Percentiles rank a stretch among this genome's conserved stretches.
Evolutionary conservation across 345 rosid species (phyloP).

Genomic region (Odontarrhena argentea): DNA sequence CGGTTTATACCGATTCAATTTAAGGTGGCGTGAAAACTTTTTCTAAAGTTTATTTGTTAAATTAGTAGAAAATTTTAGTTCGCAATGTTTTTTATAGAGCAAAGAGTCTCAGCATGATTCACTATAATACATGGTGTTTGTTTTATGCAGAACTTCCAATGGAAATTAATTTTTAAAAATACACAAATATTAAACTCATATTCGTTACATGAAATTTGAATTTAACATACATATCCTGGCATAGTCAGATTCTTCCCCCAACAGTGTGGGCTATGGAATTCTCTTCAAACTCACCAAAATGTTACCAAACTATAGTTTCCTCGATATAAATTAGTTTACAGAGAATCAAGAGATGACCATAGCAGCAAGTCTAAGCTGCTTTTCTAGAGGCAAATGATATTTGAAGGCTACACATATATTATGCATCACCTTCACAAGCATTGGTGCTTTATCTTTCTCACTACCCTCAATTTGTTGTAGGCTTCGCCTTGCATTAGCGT

Average conservation of each 20-base stretch:
- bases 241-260: not conserved
- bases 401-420: constrained; percentile 54
- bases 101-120: too few species aligned
- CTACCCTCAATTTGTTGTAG: constrained; percentile 47
- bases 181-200: too few species aligned
- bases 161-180: too few species aligned
- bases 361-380: constrained; percentile 69
- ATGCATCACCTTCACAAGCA: constrained; percentile 58
- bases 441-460: constrained; percentile 48
- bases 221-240: too few species aligned
- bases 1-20: too few species aligned
- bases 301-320: not conserved
- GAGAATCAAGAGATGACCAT: constrained; percentile 43
- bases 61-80: too few species aligned
- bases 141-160: too few species aligned
- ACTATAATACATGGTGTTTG: too few species aligned
- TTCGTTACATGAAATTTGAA: too few species aligned
- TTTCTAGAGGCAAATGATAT: constrained; percentile 69
- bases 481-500: constrained; percentile 27
- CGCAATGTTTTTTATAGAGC: too few species aligned
- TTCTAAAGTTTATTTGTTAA: too few species aligned
- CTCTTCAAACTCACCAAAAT: not conserved
- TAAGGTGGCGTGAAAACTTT: too few species aligned
- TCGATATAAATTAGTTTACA: not conserved
- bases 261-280: not conserved